These are phyloP conservation scores for Aphanomyces stellatus DNA, from an alignment of 352 stramenopile genomes.

Conservation along the genomic window DNA sequence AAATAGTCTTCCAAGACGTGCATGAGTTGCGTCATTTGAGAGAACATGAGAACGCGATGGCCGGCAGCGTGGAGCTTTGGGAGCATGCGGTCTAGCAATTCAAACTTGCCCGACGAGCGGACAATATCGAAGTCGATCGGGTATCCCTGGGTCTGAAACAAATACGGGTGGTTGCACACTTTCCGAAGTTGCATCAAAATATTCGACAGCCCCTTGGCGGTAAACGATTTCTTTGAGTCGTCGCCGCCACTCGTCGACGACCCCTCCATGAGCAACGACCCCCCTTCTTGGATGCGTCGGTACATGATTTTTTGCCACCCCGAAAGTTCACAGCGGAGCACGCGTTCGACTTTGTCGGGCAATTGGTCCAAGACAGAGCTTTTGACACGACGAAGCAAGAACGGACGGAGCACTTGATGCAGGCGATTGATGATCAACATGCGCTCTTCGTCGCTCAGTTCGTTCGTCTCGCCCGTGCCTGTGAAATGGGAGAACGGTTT, in stretches of 20 bases:
- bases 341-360: conserved; percentile 79
- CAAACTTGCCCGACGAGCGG: conserved; percentile 88
- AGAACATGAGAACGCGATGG: conserved; percentile 87
- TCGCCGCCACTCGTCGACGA: conserved; percentile 47
- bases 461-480: conserved; percentile 45
- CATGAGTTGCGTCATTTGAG: conserved; percentile 87
- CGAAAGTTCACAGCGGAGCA: conserved; percentile 80
- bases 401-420: conserved; percentile 78
- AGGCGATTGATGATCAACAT: conserved; percentile 85
- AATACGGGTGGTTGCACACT: conserved; percentile 84
- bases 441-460: conserved; percentile 80
- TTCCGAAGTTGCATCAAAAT: conserved; percentile 86
- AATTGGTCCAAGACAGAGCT: conserved; percentile 79
- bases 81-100: conserved; percentile 96
- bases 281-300: conserved; percentile 80
- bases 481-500: conserved; percentile 76
- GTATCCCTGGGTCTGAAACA: conserved; percentile 80
- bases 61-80: conserved; percentile 89
- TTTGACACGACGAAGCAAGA: conserved; percentile 79
- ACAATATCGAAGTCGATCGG: conserved; percentile 78
- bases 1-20: conserved; percentile 88
- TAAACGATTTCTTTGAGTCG: conserved; percentile 60
- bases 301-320: conserved; percentile 87
- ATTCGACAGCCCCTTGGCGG: conserved; percentile 76
- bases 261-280: conserved; percentile 69